These are phyloP conservation scores for Phaeotremella fagi DNA, from an alignment of 768 basidiomycete genomes.

Conservation along the genomic window DNA sequence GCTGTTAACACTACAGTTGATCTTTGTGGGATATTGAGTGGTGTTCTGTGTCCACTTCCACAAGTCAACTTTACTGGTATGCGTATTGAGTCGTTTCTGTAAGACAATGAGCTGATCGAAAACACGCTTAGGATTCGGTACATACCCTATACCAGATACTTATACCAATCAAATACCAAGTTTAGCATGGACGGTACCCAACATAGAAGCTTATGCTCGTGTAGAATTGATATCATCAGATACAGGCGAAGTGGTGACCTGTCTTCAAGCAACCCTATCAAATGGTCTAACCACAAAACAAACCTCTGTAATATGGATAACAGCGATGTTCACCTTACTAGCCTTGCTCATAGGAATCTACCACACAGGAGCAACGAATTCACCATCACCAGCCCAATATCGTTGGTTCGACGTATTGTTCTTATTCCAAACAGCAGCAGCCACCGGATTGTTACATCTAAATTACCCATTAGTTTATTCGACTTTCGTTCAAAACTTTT, in stretches of 20 bases:
- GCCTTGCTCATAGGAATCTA: constrained; percentile 57
- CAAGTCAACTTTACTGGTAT: constrained; percentile 77
- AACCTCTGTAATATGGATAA: constrained; percentile 69
- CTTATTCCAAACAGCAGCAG: constrained; percentile 78
- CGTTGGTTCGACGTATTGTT: constrained; percentile 76
- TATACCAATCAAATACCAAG: constrained; percentile 61
- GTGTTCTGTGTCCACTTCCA: constrained; percentile 75
- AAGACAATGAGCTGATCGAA: neutral
- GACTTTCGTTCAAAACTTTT: constrained; percentile 77
- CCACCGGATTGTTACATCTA: constrained; percentile 68
- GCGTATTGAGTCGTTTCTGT: constrained; percentile 4
- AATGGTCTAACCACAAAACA: constrained; percentile 84
- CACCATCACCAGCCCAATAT: constrained; percentile 59
- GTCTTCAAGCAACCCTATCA: constrained; percentile 82
- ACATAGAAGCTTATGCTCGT: constrained; percentile 84
- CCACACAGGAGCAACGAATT: constrained; percentile 47
- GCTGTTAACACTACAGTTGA: constrained; percentile 80
- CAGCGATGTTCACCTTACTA: constrained; percentile 56
- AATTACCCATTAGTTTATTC: constrained; percentile 83
- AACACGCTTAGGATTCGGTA: constrained; percentile 36
- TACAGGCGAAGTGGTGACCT: constrained; percentile 73
- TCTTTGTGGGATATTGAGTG: constrained; percentile 71
- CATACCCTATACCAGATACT: constrained; percentile 41
- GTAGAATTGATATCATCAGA: constrained; percentile 64
- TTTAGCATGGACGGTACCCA: constrained; percentile 81